phyloP scores from a whole-genome alignment of 257 asterid genomes.

The Rubia yunnanensis region DNA sequence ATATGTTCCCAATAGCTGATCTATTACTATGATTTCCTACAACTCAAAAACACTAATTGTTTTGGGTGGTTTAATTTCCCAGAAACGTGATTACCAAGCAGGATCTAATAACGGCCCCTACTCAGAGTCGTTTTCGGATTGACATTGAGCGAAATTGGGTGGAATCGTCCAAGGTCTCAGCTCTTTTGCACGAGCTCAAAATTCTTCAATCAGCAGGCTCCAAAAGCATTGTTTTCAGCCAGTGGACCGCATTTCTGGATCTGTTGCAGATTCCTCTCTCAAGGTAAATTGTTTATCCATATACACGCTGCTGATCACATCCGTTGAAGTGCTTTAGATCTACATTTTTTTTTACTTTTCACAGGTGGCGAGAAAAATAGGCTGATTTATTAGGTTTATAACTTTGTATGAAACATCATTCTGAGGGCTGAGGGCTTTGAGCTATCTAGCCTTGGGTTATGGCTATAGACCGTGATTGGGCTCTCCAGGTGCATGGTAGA shows the following conservation, averaged over 20 bases:
- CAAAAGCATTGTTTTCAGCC: constrained; percentile 93
- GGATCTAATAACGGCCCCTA: constrained; percentile 90
- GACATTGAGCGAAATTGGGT: constrained; percentile 90
- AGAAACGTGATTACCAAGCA: constrained; percentile 69
- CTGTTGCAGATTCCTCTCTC: constrained; percentile 87
- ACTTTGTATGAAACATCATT: neutral
- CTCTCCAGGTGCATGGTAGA: neutral
- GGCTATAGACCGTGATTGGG: neutral
- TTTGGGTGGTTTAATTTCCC: constrained; percentile 17
- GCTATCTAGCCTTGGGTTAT: neutral
- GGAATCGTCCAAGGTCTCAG: constrained; percentile 85
- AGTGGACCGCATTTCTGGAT: constrained; percentile 97
- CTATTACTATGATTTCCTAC: neutral
- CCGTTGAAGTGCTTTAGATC: neutral
- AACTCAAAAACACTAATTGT: neutral
- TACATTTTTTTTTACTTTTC: neutral
- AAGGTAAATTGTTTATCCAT: constrained; percentile 29
- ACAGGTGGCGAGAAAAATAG: neutral
- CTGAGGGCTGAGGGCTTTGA: neutral
- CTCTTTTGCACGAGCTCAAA: constrained; percentile 63
- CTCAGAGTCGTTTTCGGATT: constrained; percentile 77
- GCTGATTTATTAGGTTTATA: neutral
- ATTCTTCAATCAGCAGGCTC: constrained; percentile 40
- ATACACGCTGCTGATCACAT: neutral
- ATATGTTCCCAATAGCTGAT: neutral